phyloP scores from a whole-genome alignment of 805 yeast genomes.

The Spathaspora girioi region DNA sequence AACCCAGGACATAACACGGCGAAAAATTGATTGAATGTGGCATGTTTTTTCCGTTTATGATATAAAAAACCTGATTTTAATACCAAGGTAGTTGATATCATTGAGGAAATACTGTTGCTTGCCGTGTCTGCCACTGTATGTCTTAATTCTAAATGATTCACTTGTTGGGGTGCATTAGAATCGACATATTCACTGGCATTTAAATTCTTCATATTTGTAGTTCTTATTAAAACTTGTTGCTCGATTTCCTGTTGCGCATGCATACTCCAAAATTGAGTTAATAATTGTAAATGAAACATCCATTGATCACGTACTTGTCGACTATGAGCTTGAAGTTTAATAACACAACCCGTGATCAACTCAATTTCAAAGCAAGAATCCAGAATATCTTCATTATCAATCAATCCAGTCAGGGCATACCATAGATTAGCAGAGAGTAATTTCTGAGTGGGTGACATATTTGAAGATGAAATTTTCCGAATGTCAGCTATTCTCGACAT shows the following conservation, averaged over 20 bases:
- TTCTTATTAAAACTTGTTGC: conserved; percentile 33
- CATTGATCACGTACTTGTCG: conserved; percentile 54
- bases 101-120: conserved; percentile 48
- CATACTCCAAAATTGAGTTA: conserved; percentile 58
- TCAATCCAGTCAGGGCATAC: conserved; percentile 21
- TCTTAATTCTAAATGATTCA: conserved; percentile 48
- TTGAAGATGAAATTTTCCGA: conserved; percentile 21
- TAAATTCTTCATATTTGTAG: conserved; percentile 43
- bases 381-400: conserved; percentile 25
- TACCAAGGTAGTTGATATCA: conserved; percentile 56
- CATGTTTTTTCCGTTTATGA: conserved; percentile 65
- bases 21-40: conserved; percentile 58
- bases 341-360: conserved; percentile 40
- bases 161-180: conserved; percentile 44
- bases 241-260: conserved; percentile 40
- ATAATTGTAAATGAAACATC: conserved; percentile 48
- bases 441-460: conserved; percentile 21
- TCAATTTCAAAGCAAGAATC: conserved; percentile 54
- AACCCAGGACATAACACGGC: conserved; percentile 71
- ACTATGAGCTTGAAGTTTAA: conserved; percentile 57
- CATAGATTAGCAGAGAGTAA: conserved; percentile 25
- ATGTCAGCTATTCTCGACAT: conserved; percentile 46
- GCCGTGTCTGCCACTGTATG: conserved; percentile 48
- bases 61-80: conserved; percentile 64
- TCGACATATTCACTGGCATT: conserved; percentile 56